Evolutionary conservation across 441 rosid genomes (phyloP).

Genomic region (Metrosideros polymorpha): DNA sequence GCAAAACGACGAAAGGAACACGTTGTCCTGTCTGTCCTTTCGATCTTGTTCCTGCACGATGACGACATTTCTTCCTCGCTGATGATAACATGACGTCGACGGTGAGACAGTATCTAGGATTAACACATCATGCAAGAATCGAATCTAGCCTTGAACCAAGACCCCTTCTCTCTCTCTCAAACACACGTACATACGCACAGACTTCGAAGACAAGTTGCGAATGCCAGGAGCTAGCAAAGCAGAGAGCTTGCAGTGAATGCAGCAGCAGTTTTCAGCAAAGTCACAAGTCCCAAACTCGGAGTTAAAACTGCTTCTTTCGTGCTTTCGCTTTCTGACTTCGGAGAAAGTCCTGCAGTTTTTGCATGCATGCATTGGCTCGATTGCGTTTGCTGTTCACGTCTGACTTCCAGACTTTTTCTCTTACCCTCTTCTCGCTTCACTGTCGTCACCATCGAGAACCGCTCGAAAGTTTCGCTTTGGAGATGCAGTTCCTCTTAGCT

Average conservation of each 20-base stretch:
- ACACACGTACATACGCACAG: neutral
- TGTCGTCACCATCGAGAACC: neutral
- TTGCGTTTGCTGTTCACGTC: neutral
- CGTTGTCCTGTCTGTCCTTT: neutral
- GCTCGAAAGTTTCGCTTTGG: neutral
- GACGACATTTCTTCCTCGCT: neutral
- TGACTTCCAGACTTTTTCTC: neutral
- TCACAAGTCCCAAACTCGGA: neutral
- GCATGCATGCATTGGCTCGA: neutral
- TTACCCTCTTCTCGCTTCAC: neutral
- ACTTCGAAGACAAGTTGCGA: neutral
- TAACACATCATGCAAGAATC: neutral
- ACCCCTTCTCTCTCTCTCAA: neutral
- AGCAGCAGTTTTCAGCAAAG: neutral
- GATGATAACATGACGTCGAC: neutral
- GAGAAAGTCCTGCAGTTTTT: neutral
- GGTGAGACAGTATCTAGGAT: neutral
- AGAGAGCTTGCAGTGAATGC: neutral
- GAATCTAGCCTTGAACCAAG: neutral
- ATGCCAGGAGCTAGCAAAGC: neutral
- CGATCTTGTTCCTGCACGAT: neutral
- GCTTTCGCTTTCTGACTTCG: neutral
- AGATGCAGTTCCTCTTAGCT: neutral
- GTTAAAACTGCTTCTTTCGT: neutral
- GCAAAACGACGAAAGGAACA: neutral